Conservation (phyloP, 2,329 filamentous ascomycete species). For the Pleoardoris graminearum region DNA sequence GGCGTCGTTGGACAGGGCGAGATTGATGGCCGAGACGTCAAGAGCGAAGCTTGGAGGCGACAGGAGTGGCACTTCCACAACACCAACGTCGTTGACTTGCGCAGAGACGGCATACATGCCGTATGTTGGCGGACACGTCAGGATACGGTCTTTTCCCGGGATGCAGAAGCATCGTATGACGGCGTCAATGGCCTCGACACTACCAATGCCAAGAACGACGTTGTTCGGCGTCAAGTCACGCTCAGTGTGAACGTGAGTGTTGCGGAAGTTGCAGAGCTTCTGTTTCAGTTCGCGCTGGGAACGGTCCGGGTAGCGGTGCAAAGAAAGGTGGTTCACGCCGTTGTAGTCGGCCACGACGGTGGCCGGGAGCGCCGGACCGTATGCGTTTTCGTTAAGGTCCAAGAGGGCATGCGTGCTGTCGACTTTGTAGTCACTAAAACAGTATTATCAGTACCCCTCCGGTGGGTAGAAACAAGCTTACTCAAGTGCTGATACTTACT, state of each 20-base stretch:
- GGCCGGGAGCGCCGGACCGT: no score
- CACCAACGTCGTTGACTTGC: constrained; percentile 85
- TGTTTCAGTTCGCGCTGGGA: no score
- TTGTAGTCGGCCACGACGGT: no score
- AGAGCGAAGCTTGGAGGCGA: constrained; percentile 70
- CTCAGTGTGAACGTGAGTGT: constrained; percentile 71
- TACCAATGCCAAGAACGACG: constrained; percentile 92
- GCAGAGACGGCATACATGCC: constrained; percentile 98
- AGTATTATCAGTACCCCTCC: no score
- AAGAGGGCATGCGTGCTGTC: constrained; percentile 94
- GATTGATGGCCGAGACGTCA: constrained; percentile 67
- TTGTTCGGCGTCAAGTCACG: constrained; percentile 72
- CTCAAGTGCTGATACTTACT: no score
- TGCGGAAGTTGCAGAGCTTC: constrained; percentile 82
- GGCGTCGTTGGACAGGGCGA: constrained; percentile 63
- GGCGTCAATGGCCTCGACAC: constrained; percentile 94
- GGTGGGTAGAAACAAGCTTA: no score
- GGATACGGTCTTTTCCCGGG: constrained; percentile 83
- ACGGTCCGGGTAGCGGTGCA: no score
- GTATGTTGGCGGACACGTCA: constrained; percentile 95
- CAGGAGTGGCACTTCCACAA: constrained; percentile 81
- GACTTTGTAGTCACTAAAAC: constrained; percentile 92
- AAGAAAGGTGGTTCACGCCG: no score
- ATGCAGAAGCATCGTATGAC: constrained; percentile 90
- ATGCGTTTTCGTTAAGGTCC: constrained; percentile 98